These are phyloP conservation scores for Lasiosphaeriaceae sp. DNA, from an alignment of 495 filamentous ascomycete species.

Conservation along the genomic window DNA sequence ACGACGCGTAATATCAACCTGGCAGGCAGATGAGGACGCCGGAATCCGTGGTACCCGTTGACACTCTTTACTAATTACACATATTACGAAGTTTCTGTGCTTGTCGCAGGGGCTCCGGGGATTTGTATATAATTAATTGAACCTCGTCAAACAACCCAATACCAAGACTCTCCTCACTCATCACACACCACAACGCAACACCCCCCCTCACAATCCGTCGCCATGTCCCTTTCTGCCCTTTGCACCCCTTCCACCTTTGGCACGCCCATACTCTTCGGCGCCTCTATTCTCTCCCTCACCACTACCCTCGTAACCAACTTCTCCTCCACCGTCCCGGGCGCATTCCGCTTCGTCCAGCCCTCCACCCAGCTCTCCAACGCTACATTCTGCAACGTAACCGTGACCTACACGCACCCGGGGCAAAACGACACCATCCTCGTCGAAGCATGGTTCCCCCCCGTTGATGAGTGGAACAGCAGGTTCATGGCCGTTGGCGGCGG, in stretches of 20 bases:
- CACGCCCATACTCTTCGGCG: constrained; percentile 8
- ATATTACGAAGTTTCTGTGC: no score
- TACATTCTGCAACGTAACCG: constrained; percentile 42
- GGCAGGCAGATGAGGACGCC: no score
- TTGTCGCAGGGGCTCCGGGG: no score
- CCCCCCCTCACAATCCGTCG: constrained; percentile 9
- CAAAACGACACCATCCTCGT: constrained; percentile 33
- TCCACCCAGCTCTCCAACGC: constrained; percentile 17
- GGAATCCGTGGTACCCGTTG: no score
- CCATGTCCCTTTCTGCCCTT: neutral
- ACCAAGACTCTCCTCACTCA: no score
- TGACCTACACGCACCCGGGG: constrained; percentile 43
- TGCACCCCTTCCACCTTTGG: constrained; percentile 17
- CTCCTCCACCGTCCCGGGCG: neutral
- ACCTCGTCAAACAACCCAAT: no score
- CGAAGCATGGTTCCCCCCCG: constrained; percentile 35
- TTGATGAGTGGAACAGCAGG: constrained; percentile 37
- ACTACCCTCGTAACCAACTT: constrained; percentile 19
- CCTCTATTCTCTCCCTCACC: constrained; percentile 13
- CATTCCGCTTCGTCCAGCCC: constrained; percentile 8
- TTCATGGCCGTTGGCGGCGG: constrained; percentile 43
- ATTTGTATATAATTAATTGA: no score
- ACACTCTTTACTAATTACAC: no score
- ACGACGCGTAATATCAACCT: no score
- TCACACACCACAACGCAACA: no score